phyloP scores from a whole-genome alignment of 139 green algal species.

The Cymbomonas tetramitiformis region DNA sequence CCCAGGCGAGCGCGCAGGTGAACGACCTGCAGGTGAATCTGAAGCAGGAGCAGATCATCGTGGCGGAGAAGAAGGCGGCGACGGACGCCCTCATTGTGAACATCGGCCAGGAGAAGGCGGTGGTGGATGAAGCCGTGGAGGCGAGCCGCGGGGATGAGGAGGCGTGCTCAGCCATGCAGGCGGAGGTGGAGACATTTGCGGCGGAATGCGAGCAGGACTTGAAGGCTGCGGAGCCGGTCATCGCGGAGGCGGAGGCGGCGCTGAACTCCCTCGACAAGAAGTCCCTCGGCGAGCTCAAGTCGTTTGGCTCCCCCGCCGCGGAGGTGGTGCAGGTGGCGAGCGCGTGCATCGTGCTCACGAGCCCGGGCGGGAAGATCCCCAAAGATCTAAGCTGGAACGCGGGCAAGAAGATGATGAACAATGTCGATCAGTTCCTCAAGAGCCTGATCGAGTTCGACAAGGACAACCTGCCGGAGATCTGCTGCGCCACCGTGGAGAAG shows the following conservation, averaged over 20 bases:
- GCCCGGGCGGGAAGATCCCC: conserved; percentile 57
- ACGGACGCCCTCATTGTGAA: conserved; percentile 76
- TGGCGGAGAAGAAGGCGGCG: conserved; percentile 79
- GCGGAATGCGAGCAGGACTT: conserved; percentile 47
- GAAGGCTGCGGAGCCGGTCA: conserved; percentile 66
- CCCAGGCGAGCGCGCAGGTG: conserved; percentile 57
- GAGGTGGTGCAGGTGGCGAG: conserved; percentile 59
- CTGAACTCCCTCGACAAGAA: conserved; percentile 79
- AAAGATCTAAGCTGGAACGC: conserved; percentile 65
- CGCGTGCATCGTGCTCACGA: conserved; percentile 70
- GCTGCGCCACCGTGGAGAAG: conserved; percentile 42
- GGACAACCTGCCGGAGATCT: conserved; percentile 49
- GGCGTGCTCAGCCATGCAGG: conserved; percentile 20
- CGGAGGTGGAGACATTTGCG: conserved; percentile 66
- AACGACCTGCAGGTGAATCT: conserved; percentile 64
- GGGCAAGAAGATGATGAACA: conserved; percentile 78
- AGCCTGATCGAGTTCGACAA: too few relatives aligned
- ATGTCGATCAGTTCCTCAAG: conserved; percentile 82
- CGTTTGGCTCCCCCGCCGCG: conserved; percentile 58
- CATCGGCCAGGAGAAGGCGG: conserved; percentile 75
- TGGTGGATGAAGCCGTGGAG: conserved; percentile 44
- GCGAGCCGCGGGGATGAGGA: conserved; percentile 46
- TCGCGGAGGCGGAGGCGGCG: conserved; percentile 66
- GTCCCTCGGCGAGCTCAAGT: conserved; percentile 76
- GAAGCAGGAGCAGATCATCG: conserved; percentile 74